Evolutionary conservation across 2,329 filamentous ascomycete species (phyloP).

Genomic region (Arthrobotrys iridis): DNA sequence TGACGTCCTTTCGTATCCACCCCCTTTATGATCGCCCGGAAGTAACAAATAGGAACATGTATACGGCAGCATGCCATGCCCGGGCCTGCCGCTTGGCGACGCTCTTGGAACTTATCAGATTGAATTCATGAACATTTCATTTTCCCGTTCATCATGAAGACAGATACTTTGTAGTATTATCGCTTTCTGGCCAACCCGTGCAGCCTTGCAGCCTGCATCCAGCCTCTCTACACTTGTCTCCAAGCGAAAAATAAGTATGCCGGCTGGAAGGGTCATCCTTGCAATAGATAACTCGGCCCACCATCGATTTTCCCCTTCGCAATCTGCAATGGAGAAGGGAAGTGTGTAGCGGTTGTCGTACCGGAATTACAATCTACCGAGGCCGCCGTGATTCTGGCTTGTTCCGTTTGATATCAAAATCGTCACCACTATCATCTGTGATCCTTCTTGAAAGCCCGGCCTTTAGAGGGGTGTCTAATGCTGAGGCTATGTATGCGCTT

Average conservation of each 20-base stretch:
- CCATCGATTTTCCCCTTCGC: background rate
- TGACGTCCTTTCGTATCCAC: background rate
- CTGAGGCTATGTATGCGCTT: conserved; percentile 6
- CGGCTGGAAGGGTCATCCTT: background rate
- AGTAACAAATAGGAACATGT: conserved; percentile 23
- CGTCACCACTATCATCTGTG: background rate
- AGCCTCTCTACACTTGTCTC: background rate
- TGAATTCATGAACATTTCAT: too few relatives aligned
- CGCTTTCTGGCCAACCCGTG: background rate
- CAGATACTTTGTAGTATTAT: too few relatives aligned
- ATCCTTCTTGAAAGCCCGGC: background rate
- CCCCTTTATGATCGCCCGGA: background rate
- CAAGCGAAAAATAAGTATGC: background rate
- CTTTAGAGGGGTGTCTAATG: background rate
- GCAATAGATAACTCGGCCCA: background rate
- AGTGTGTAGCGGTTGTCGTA: background rate
- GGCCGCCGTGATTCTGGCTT: background rate
- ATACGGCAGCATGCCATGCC: conserved; percentile 29
- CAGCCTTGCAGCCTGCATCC: conserved; percentile 20
- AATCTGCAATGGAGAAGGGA: background rate
- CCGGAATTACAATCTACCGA: conserved; percentile 17
- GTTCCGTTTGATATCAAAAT: background rate
- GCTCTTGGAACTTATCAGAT: too few relatives aligned
- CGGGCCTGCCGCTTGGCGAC: conserved; percentile 7
- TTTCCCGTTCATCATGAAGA: too few relatives aligned